Base-by-base conservation (phyloP, 2,329 filamentous ascomycete species). In the Aspergillus arachidicola region DNA sequence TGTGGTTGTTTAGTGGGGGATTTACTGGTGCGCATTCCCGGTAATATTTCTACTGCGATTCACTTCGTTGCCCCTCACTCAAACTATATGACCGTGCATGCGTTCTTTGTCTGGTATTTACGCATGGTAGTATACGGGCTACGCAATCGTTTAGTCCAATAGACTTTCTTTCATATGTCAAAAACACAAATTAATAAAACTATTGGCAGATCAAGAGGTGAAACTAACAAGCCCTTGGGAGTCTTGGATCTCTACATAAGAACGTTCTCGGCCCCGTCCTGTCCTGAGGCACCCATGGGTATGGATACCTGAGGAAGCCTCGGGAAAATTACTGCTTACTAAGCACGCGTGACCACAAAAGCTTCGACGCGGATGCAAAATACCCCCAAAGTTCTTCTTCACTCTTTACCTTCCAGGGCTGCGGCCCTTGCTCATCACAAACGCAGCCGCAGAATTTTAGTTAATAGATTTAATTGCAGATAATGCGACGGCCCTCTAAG, bases 401-500 rank as follows among this genome's bases (percentile, higher is more conserved):
- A 66, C 58, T 66, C 64, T 62, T 64, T 62, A 57, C 26, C 63
- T 58, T 50, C 58, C 65, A 69, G 72, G 72, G 73, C 73, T 72
- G 64, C 71, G 73, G 72, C 73, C 72, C 72, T 66, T 53, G 30
- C 48, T 61, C 45, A 45, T 43, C 38, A 26, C 36, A 32, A 41
- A 43, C 26, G 14, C 32, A n/a, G 26, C 26, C 51, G 53, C 54
- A 36, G 32, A 46, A 6, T 26, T 34, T 36, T 58, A 38, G 43
- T 26, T 43, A 34, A 41, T 58, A 55, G 55, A 50, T 34, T 57
- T 62, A 59, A 54, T 60, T 58, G 36, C 66, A 66, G 70, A 75
- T 72, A 64, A 76, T 76, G 72, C 72, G 65, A 66, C 62, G 55
- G 60, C 60, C 58, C 66, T 71, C 58, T 58, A 73, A 75, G 74